Conservation (phyloP, 2,329 filamentous ascomycete species). For the Xylaria sp. region DNA sequence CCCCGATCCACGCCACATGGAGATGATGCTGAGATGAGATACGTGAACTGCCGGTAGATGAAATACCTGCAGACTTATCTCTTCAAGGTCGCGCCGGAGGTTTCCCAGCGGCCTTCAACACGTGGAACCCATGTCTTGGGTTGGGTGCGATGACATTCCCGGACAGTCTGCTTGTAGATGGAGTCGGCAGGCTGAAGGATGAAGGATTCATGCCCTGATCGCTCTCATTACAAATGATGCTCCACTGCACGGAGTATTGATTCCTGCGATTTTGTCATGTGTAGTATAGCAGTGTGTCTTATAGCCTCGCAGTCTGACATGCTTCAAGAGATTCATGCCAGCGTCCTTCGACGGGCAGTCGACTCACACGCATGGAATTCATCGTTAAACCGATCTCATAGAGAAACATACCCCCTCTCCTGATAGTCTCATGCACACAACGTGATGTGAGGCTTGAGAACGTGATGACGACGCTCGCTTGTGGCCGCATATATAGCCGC, state of each 20-base stretch:
- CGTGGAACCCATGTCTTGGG: slow-evolving; percentile 3
- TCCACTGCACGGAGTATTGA: background rate
- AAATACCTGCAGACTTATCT: background rate
- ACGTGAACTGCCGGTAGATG: background rate
- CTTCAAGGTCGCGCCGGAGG: slow-evolving; percentile 2
- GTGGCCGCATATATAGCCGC: background rate
- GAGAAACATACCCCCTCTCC: background rate
- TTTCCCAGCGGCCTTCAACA: slow-evolving; percentile 2
- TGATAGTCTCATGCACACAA: background rate
- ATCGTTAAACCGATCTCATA: background rate
- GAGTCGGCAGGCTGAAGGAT: background rate
- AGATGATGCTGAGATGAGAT: background rate
- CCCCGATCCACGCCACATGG: background rate
- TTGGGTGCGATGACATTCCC: background rate
- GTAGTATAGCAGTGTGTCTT: background rate
- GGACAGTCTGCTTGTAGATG: background rate
- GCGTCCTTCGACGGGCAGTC: background rate
- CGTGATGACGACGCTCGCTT: background rate
- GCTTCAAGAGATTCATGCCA: background rate
- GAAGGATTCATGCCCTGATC: background rate
- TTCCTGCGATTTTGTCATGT: background rate
- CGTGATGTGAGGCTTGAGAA: background rate
- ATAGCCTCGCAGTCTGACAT: background rate
- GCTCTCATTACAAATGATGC: slow-evolving; percentile 1
- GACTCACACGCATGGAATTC: background rate